Conservation (phyloP, 129 eudicot species). For the Centrapalus pauciflorus region DNA sequence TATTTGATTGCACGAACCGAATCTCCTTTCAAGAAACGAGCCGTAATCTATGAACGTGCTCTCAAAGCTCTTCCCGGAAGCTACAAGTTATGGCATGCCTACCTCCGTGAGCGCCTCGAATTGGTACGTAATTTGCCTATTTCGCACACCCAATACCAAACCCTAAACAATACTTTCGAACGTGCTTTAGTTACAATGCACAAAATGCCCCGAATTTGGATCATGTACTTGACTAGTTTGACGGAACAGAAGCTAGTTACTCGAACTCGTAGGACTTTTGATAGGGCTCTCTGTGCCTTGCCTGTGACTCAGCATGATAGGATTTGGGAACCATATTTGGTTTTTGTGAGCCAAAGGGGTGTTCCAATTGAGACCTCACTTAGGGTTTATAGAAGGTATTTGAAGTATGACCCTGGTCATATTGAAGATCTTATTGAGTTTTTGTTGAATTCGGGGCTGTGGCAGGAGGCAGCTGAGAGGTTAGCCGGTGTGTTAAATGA, state of each 20-base stretch:
- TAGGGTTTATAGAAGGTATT: constrained; percentile 88
- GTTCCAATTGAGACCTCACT: constrained; percentile 81
- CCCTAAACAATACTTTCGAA: constrained; percentile 77
- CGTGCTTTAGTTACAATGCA: constrained; percentile 89
- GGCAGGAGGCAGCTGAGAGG: constrained; percentile 98
- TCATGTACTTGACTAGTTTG: constrained; percentile 59
- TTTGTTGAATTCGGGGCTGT: constrained; percentile 56
- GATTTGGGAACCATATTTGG: constrained; percentile 73
- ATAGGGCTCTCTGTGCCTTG: constrained; percentile 81
- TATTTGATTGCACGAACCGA: constrained; percentile 58
- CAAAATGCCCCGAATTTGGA: constrained; percentile 93
- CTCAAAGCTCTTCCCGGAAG: constrained; percentile 84
- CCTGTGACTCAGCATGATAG: constrained; percentile 94
- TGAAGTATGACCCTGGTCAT: constrained; percentile 81
- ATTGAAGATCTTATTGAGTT: constrained; percentile 89
- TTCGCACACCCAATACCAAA: constrained; percentile 32
- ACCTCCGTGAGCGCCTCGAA: constrained; percentile 89
- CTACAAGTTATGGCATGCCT: constrained; percentile 88
- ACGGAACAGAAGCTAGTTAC: constrained; percentile 72
- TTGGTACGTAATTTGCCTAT: constrained; percentile 64
- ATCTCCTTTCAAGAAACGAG: constrained; percentile 60
- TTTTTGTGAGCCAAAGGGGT: constrained; percentile 82
- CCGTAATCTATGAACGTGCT: constrained; percentile 75
- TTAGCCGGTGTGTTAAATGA: constrained; percentile 91
- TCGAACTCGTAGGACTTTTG: constrained; percentile 61